Conservation (phyloP, 208 protist species). For the Acanthamoeba castellanii region DNA sequence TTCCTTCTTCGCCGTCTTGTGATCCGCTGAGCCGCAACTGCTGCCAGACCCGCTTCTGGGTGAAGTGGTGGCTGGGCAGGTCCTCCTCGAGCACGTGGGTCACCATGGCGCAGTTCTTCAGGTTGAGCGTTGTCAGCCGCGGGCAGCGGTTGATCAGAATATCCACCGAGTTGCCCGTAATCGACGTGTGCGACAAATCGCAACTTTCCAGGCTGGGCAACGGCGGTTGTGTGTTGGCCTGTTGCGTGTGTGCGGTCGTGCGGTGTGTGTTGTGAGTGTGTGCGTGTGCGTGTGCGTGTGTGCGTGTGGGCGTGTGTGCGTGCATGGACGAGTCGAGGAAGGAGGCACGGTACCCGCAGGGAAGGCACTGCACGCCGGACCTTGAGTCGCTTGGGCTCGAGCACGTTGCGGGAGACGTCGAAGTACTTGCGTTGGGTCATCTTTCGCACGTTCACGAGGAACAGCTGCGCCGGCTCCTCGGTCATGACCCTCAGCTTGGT, state of each 20-base stretch:
- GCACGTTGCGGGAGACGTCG: slow-evolving; percentile 44
- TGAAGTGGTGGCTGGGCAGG: neutral
- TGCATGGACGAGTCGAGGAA: neutral
- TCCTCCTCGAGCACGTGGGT: slow-evolving; percentile 29
- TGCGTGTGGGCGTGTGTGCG: no score
- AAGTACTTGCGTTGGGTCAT: slow-evolving; percentile 55
- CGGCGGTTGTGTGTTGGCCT: neutral
- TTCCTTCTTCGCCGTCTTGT: neutral
- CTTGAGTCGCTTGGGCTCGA: slow-evolving; percentile 51
- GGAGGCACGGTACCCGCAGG: neutral
- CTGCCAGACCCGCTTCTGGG: neutral
- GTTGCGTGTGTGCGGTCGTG: slow-evolving; percentile 3
- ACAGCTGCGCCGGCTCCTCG: slow-evolving; percentile 37
- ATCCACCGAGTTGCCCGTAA: slow-evolving; percentile 18
- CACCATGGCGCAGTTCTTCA: neutral
- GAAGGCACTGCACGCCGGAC: neutral
- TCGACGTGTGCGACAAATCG: slow-evolving; percentile 25
- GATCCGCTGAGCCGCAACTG: neutral
- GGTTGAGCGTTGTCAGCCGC: slow-evolving; percentile 12
- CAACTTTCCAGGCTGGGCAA: slow-evolving; percentile 1
- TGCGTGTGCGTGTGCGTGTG: neutral
- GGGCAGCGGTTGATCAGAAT: slow-evolving; percentile 44
- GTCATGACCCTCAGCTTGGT: slow-evolving; percentile 29
- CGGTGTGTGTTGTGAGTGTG: neutral
- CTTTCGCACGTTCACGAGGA: slow-evolving; percentile 59